Evolutionary conservation across 352 stramenopile species (phyloP).

Genomic region (Globisporangium nunn): DNA sequence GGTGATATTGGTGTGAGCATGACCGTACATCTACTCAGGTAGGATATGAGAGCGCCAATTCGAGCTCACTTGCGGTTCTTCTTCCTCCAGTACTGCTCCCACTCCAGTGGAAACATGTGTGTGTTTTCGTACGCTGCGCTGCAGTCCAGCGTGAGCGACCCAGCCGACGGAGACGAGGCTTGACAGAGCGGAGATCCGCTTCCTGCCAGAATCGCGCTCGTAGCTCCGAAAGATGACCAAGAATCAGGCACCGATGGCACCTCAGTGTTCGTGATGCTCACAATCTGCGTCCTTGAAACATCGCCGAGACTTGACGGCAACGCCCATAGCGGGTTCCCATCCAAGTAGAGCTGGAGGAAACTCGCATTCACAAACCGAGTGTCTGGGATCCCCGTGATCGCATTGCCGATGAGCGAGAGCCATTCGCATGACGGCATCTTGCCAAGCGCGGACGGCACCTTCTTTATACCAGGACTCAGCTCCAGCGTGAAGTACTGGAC

Average conservation of each 20-base stretch:
- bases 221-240: background rate
- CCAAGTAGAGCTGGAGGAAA: slow-evolving; percentile 7
- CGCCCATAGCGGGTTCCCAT: slow-evolving; percentile 3
- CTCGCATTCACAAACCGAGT: background rate
- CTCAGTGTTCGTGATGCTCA: slow-evolving; percentile 1
- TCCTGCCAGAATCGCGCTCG: background rate
- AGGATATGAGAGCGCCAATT: no score
- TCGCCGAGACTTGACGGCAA: slow-evolving; percentile 6
- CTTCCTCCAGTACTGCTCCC: slow-evolving; percentile 3
- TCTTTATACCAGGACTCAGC: slow-evolving; percentile 6
- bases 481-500: slow-evolving; percentile 6
- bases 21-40: no score
- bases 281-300: background rate
- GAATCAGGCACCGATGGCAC: background rate
- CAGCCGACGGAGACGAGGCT: background rate
- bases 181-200: background rate
- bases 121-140: background rate
- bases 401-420: slow-evolving; percentile 7
- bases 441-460: background rate
- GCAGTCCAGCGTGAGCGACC: background rate
- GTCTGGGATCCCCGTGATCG: slow-evolving; percentile 1
- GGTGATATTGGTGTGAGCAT: no score
- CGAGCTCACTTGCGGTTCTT: background rate
- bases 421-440: slow-evolving; percentile 4
- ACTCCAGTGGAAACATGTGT: slow-evolving; percentile 2